A percentile compares a stretch with the other conserved stretches of the same genome.
These are phyloP conservation scores for Powellomyces hirtus DNA, from an alignment of 192 early-diverging fungal species.

Conservation along the genomic window DNA sequence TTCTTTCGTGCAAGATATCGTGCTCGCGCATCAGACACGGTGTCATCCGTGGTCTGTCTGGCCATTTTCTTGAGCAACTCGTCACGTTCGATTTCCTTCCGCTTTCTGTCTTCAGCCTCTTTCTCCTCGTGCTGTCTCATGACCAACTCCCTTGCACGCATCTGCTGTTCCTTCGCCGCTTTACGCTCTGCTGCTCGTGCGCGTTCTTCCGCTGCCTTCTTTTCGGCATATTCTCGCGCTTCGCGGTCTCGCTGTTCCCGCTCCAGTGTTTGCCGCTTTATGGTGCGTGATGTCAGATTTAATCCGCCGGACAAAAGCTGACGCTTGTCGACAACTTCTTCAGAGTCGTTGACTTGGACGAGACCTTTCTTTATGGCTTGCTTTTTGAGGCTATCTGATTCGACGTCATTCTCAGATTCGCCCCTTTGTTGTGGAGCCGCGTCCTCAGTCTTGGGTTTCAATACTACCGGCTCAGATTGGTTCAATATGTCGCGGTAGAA, in stretches of 20 bases:
- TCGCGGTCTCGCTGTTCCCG: conserved; percentile 51
- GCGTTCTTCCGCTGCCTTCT: conserved; percentile 46
- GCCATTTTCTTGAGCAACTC: conserved; percentile 29
- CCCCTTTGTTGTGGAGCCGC: background rate
- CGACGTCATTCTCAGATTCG: conserved; percentile 15
- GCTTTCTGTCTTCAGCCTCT: conserved; percentile 29
- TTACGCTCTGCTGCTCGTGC: conserved; percentile 14
- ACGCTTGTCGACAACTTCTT: conserved; percentile 74
- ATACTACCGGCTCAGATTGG: conserved; percentile 35
- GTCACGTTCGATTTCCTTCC: conserved; percentile 21
- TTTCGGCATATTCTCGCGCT: conserved; percentile 47
- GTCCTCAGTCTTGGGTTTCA: conserved; percentile 4
- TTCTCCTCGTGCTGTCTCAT: conserved; percentile 23
- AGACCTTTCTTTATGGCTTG: conserved; percentile 24
- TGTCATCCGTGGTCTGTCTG: conserved; percentile 38
- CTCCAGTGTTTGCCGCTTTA: conserved; percentile 47
- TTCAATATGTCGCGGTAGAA: conserved; percentile 67
- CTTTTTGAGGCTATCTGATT: conserved; percentile 30
- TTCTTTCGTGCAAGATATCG: conserved; percentile 46
- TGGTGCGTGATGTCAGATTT: conserved; percentile 58
- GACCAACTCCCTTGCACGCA: conserved; percentile 19
- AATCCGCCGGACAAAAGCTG: conserved; percentile 68
- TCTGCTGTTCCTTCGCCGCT: conserved; percentile 24
- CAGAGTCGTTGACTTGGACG: conserved; percentile 65
- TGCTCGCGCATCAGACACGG: conserved; percentile 42